Percentiles rank a stretch among this genome's conserved stretches.
phyloP scores from a whole-genome alignment of 2,329 filamentous ascomycete genomes.

The Septoria linicola region DNA sequence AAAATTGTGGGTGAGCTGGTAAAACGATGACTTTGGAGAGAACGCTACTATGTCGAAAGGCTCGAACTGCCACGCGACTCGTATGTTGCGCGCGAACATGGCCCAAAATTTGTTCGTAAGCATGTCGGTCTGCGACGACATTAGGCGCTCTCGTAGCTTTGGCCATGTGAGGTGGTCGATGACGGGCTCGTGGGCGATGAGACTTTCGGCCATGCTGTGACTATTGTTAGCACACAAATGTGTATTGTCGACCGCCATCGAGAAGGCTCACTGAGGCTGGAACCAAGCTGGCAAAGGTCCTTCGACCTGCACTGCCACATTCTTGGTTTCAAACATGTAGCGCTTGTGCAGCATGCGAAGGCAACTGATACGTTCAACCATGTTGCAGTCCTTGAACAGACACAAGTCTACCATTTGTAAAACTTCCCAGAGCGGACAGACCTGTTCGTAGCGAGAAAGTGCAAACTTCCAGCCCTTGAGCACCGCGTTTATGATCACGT shows the following conservation, averaged over 20 bases:
- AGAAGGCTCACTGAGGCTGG: conserved; percentile 22
- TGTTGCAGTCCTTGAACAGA: conserved; percentile 27
- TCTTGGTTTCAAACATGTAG: conserved; percentile 27
- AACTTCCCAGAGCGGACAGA: conserved; percentile 26
- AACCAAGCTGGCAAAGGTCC: conserved; percentile 28
- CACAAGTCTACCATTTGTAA: conserved; percentile 26
- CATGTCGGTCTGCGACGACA: conserved; percentile 21
- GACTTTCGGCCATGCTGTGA: conserved; percentile 22
- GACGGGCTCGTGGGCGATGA: conserved; percentile 27
- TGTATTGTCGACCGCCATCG: neutral
- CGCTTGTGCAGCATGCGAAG: conserved; percentile 28
- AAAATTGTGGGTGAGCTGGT: conserved; percentile 22
- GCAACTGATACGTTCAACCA: conserved; percentile 26
- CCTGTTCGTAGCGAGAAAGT: conserved; percentile 24
- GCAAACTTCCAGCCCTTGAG: conserved; percentile 27
- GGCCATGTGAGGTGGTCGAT: conserved; percentile 30
- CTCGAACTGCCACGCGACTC: conserved; percentile 24
- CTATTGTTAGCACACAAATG: conserved; percentile 9
- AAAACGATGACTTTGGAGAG: conserved; percentile 18
- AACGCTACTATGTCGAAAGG: conserved; percentile 23
- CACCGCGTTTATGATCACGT: conserved; percentile 25
- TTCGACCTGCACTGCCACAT: conserved; percentile 19
- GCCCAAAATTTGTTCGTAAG: conserved; percentile 29
- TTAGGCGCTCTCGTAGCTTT: conserved; percentile 22
- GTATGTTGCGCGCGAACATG: conserved; percentile 21